Base-by-base conservation (phyloP, 108 stramenopile species). In the Mayamaea pseudoterrestris region DNA sequence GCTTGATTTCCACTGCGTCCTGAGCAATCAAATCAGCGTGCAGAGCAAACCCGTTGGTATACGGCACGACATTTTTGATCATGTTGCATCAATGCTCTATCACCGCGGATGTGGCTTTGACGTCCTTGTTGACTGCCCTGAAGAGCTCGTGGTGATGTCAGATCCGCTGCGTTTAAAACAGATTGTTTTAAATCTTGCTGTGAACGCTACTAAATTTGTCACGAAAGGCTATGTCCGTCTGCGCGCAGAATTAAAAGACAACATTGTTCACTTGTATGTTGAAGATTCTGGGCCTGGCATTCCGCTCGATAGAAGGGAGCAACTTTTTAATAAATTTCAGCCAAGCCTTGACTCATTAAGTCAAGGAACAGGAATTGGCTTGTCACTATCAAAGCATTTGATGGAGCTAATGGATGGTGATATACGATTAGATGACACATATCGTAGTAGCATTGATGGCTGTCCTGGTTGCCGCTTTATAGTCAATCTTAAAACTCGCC, bases 1-100 rank as follows among this genome's bases (percentile, higher is more conserved):
- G 72, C 44, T 73, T 13, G 72, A 73, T 34, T 59, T 73, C 61
- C 69, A 76, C 39, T 58, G 75, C 3, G 65, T 70, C 17, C 46
- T 63, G 3, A 57, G 39, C 42, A 62, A 56, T 12, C 61, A 68
- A 27, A 27, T 76, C 9, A 54, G 57, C 27, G 26, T 71, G 14
- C 36, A 41, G 16, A n/a, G n/a, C n/a, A 30, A 35, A 20, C 55
- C 58, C 1, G 65, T 56, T 1, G 75, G 72, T 61, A 5, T 76
- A 14, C 43, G 57, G 25, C 57, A 58, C 11, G 75, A 76, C 61
- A 57, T 76, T 30, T 26, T 72, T 17, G 60, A 67, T 21, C 65
- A 65, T 11, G 57, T 67, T 1, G 36, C 34, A 14, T 47, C 61
- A 2, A 60, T 72, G 65, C 28, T 72, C 7, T 30, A 62, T 21